Base-by-base conservation (phyloP, 192 early-diverging fungal species). In the Coemansia sp. region DNA sequence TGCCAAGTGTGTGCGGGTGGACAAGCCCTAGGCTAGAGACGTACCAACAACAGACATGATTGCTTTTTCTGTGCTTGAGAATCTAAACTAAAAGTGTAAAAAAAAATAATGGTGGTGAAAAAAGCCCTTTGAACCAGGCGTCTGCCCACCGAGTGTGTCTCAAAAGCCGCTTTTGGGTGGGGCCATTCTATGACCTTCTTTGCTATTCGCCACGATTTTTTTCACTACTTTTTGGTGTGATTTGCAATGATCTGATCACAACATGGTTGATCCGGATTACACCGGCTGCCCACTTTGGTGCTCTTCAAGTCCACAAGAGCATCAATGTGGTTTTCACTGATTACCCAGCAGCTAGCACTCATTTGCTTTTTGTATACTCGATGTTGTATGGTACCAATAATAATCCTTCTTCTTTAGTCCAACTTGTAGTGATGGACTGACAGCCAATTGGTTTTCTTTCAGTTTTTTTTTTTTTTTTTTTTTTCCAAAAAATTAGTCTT, bases 1-100 rank as follows among this genome's bases (percentile, higher is more conserved):
- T 6, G 26, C 35, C 47, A 13, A 37, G 53, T 2, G 53, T 25
- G 10, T 6, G 14, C 33, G 23, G 39, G 50, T 1, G 6, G 53
- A 20, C 53, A 43, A 28, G 25, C 23, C 5, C 6, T 12, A 9
- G 16, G 2, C 3, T 2, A 6, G 2, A 7, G 34, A 70, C 68
- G 12, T 70, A 70, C 68, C 68, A 42, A 70, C 68, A 63, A 70
- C 68, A 70, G 68, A 70, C 68, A 70, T 70, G 60, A 21, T 62
- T 52, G 20, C 35, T 61, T n/a, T 58, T 53, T 65, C 28, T 21
- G 23, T 61, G 56, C 28, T 28, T 16, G 31, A 31, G n/a, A 53
- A 31, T 61, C 23, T 33, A 60, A 47, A 48, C 23, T 33, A 60
- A 47, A 48, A 34, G 14, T 59, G 9, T 31, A 59, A 26, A 31